Evolutionary conservation across 2,329 filamentous ascomycete genomes (phyloP).

Genomic region (Nigrospora oryzae): DNA sequence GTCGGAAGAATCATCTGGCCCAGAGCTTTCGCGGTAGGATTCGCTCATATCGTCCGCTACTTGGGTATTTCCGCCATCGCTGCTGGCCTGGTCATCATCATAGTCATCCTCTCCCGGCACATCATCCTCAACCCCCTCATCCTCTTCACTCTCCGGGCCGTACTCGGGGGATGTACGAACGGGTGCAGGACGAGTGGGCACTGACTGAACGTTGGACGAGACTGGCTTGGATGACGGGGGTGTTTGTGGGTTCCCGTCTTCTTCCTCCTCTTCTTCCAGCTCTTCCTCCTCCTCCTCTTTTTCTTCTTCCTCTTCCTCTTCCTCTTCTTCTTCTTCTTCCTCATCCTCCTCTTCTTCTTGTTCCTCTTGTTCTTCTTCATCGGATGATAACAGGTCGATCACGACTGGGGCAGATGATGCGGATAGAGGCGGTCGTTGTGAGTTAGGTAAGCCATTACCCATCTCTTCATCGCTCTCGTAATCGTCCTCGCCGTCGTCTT

Average conservation of each 20-base stretch:
- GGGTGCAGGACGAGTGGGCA: not conserved
- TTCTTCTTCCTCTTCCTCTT: too few relatives aligned
- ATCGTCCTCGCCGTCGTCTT: conserved; percentile 8
- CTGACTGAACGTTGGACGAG: not conserved
- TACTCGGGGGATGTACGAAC: not conserved
- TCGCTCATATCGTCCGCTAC: not conserved
- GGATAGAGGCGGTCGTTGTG: conserved; percentile 1
- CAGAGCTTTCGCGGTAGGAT: too few relatives aligned
- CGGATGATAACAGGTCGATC: conserved; percentile 16
- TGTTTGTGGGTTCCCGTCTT: conserved; percentile 6
- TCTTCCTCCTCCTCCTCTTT: too few relatives aligned
- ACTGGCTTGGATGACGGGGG: not conserved
- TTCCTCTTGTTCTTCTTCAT: too few relatives aligned
- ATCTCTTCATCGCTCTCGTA: conserved; percentile 11
- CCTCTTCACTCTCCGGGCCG: conserved; percentile 3
- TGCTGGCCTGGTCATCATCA: conserved; percentile 15
- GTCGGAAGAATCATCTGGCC: not conserved
- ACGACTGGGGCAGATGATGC: conserved; percentile 10
- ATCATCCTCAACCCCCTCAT: conserved; percentile 6
- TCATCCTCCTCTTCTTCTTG: too few relatives aligned
- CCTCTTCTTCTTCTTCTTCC: too few relatives aligned
- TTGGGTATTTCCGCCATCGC: conserved; percentile 3
- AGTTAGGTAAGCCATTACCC: conserved; percentile 2
- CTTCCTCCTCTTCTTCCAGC: conserved; percentile 18
- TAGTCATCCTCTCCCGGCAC: conserved; percentile 12